Base-by-base conservation (phyloP, 1,284 basidiomycete species). In the Cutaneotrichosporon sp. region DNA sequence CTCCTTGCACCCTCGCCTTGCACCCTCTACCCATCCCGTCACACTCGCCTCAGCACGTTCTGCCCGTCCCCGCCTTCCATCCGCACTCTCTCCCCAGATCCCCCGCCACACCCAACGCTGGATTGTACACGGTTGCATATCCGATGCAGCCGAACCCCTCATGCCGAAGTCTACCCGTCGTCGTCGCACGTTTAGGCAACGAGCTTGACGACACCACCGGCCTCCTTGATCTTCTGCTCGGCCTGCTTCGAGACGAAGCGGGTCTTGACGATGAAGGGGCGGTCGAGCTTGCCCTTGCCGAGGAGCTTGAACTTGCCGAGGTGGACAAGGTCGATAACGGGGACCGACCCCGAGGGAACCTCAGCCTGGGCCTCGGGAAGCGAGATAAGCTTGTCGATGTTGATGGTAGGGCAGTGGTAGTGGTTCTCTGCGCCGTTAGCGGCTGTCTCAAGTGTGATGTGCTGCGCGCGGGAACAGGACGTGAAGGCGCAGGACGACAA, bases 241-340 rank as follows among this genome's bases (percentile, higher is more conserved):
- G 94, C 94, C 75, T 85, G 87, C 71, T 82, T 84, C 55, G 92
- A 95, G 65, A 97, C 92, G 79, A 89, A 97, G 70, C 94, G 91
- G 65, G 94, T 92, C 85, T 97, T 97, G 76, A 97, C 90, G 76
- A 97, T 97, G 84, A 92, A 91, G 43, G 94, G 93, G 65, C 73
- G 73, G 72, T 72, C 70, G 69, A 80, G 65, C 65, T 74, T 72
- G 60, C 79, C 79, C 70, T 80, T 80, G 65, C 79, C 79, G 64
- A 80, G 72, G 68, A 97, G 89, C 84, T 97, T 97, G 76, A 87
- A 91, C 80, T 92, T 94, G 62, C 93, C 92, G 77, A 88, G 86
- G 68, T 83, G 84, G 73, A 92, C 86, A 52, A 87, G 90, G 82
- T 97, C 92, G 71, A 97, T 91, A 49, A 97, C 92, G 56, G 94